Evolutionary conservation across 305 asterid species (phyloP).

Genomic region (Fraxinus greggii): DNA sequence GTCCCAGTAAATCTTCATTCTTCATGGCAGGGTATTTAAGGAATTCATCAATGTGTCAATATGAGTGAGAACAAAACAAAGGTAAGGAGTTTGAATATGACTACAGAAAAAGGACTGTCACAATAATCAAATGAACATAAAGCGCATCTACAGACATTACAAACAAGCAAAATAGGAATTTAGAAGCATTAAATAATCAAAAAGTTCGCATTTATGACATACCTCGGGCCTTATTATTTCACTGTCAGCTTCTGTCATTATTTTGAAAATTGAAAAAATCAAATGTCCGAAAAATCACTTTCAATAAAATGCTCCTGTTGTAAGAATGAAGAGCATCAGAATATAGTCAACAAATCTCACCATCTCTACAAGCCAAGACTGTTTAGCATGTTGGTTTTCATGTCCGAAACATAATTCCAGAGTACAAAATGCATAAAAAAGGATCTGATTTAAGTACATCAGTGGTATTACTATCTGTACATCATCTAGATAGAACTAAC

Average conservation of each 20-base stretch:
- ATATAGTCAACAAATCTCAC: slow-evolving; percentile 6
- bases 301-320: slow-evolving; percentile 33
- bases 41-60: not conserved
- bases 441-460: not conserved
- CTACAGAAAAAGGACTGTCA: not conserved
- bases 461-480: not conserved
- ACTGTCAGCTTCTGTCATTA: slow-evolving; percentile 58
- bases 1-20: not conserved
- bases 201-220: slow-evolving; percentile 11
- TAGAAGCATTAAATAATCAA: slow-evolving; percentile 6
- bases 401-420: not conserved
- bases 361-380: not conserved
- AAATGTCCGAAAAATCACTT: slow-evolving; percentile 14
- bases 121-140: not conserved
- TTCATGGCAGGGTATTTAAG: not conserved
- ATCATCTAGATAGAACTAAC: not conserved
- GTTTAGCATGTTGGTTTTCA: not conserved
- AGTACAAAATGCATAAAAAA: not conserved
- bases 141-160: not conserved
- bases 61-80: not conserved
- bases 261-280: slow-evolving; percentile 20
- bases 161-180: slow-evolving; percentile 13
- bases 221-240: slow-evolving; percentile 62
- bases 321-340: slow-evolving; percentile 12
- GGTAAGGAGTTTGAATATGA: not conserved